Base-by-base conservation (phyloP, 331 rosid genomes). In the Arachis monticola region DNA sequence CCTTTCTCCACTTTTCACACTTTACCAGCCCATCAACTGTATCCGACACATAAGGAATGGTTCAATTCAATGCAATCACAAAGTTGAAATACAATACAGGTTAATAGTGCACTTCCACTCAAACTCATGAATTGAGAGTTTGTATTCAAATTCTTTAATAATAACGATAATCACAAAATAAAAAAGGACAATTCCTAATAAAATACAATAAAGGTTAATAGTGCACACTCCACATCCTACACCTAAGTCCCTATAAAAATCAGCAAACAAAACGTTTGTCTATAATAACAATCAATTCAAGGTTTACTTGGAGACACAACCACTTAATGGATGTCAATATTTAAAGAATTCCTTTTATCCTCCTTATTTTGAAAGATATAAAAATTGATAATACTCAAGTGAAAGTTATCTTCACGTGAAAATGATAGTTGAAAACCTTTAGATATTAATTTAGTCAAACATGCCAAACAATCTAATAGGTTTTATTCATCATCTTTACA, bases 1-100 rank as follows among this genome's bases (percentile, higher is more conserved):
- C 91, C 65, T 81, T 84, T 64, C 90, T 86, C 99, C 99, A 94
- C 86, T 89, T 90, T 86, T 92, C 99, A 74, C 99, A 94, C 81
- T 94, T 92, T 76, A 87, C 92, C 84, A 86, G 88, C 72, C 84
- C 96, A 86, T 94, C 99, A 78, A 94, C 99, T 94, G 84, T 67
- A 77, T 80, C 73, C 73, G 85, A 68, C 22, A 17, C 72, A 67
- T 64, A 80, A 53, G 69, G 46, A 82, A 83, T 56, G 70, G 72
- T 88, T 83, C 81, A 78, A 65, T 59, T 50, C 70, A 69, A 73
- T 53, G 45, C 62, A 42, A 73, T 70, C 64, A 64, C 58, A 64
- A 32, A 47, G 62, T 63, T 75, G 0, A 35, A 35, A 17, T 17
- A 70, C 45, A 41, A 60, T 6, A 42, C 41, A 61, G 8, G 40